phyloP scores from a whole-genome alignment of 1,284 basidiomycete genomes.

The Xerocomus tenax region DNA sequence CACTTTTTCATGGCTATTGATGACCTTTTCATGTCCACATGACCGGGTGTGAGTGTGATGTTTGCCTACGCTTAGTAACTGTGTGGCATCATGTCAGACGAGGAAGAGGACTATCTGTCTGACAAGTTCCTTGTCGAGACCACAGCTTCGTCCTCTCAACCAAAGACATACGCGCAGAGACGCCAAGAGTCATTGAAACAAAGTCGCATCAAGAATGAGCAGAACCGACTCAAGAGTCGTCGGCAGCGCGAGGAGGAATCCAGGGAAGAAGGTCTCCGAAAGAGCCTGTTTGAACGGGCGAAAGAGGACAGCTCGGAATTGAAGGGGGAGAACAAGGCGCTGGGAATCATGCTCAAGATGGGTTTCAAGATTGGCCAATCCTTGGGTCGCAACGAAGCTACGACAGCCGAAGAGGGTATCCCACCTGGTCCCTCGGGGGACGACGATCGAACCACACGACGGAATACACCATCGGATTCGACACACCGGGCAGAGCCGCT shows the following conservation, averaged over 20 bases:
- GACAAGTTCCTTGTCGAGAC: slow-evolving; percentile 63
- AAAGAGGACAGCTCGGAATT: slow-evolving; percentile 49
- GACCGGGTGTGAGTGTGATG: slow-evolving; percentile 5
- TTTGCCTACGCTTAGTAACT: slow-evolving; percentile 16
- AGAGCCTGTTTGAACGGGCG: slow-evolving; percentile 69
- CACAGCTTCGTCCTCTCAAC: slow-evolving; percentile 26
- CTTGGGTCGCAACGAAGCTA: slow-evolving; percentile 42
- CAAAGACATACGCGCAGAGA: slow-evolving; percentile 58
- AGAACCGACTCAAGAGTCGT: slow-evolving; percentile 53
- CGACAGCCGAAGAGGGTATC: slow-evolving; percentile 6
- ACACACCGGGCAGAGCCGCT: slow-evolving; percentile 55
- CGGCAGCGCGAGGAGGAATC: slow-evolving; percentile 67
- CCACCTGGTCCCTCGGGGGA: neutral
- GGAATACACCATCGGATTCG: slow-evolving; percentile 8
- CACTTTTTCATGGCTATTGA: slow-evolving; percentile 28
- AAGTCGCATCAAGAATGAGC: slow-evolving; percentile 53
- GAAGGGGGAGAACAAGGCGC: slow-evolving; percentile 56
- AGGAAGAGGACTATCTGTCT: slow-evolving; percentile 69
- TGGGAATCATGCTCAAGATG: slow-evolving; percentile 85
- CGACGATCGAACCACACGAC: slow-evolving; percentile 1
- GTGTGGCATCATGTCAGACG: slow-evolving; percentile 36
- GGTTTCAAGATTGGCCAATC: slow-evolving; percentile 75
- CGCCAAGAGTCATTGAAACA: slow-evolving; percentile 55
- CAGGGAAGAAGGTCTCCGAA: slow-evolving; percentile 64
- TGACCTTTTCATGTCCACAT: slow-evolving; percentile 21